Percentiles rank a stretch among this genome's conserved stretches.
Conservation (phyloP, 2,329 filamentous ascomycete species). For the Talaromyces pinophilus region DNA sequence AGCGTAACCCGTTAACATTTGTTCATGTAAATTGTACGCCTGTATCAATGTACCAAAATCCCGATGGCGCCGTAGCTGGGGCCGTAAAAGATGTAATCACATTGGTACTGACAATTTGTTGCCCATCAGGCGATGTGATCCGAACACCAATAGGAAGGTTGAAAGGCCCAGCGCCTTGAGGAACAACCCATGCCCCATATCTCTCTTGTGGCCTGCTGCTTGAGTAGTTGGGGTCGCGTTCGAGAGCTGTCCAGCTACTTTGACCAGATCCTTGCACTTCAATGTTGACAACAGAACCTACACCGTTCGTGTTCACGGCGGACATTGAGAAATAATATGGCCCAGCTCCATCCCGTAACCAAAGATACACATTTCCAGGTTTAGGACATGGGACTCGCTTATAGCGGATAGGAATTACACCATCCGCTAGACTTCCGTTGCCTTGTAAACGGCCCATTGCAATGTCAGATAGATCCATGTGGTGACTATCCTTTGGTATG, state of each 20-base stretch:
- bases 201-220: conserved; percentile 15
- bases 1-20: neutral
- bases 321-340: conserved; percentile 18
- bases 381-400: conserved; percentile 17
- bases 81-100: conserved; percentile 11
- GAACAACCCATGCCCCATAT: conserved; percentile 16
- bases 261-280: conserved; percentile 16
- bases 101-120: conserved; percentile 17
- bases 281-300: conserved; percentile 13
- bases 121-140: conserved; percentile 19
- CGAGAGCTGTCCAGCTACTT: conserved; percentile 8
- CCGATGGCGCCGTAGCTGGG: conserved; percentile 7
- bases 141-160: conserved; percentile 14
- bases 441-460: conserved; percentile 21
- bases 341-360: conserved; percentile 12
- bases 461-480: conserved; percentile 22
- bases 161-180: conserved; percentile 14
- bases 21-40: conserved; percentile 17
- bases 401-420: conserved; percentile 19
- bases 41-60: conserved; percentile 20
- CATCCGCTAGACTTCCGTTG: conserved; percentile 17
- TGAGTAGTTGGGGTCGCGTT: conserved; percentile 17
- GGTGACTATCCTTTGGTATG: conserved; percentile 17
- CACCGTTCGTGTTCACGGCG: conserved; percentile 18
- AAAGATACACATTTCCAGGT: conserved; percentile 18